phyloP scores from a whole-genome alignment of 2,329 filamentous ascomycete species.

The Diaporthe citri region DNA sequence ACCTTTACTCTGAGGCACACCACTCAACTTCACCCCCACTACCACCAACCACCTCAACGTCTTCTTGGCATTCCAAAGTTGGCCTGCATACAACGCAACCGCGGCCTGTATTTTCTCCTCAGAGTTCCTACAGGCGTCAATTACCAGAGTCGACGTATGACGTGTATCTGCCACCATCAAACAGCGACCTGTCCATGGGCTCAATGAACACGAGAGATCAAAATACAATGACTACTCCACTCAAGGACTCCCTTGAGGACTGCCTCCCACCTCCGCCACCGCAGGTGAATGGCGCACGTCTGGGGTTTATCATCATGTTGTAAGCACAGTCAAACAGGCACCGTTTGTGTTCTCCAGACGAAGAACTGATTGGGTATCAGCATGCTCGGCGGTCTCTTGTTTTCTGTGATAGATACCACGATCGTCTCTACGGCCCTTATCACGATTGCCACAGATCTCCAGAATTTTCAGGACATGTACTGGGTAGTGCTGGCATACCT shows the following conservation, averaged over 20 bases:
- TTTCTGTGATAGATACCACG: slow-evolving; percentile 69
- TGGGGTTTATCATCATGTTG: slow-evolving; percentile 36
- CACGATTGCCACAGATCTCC: slow-evolving; percentile 66
- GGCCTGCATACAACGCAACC: slow-evolving; percentile 21
- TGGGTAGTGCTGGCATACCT: slow-evolving; percentile 70
- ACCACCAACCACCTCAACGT: not conserved
- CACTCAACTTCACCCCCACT: not conserved
- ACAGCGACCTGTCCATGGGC: slow-evolving; percentile 33
- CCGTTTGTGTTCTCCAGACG: not conserved
- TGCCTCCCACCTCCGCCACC: slow-evolving; percentile 24
- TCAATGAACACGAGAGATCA: slow-evolving; percentile 32
- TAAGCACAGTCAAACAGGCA: not conserved
- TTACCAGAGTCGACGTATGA: slow-evolving; percentile 8
- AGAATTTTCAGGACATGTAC: slow-evolving; percentile 63
- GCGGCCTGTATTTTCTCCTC: slow-evolving; percentile 32
- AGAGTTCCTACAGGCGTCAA: slow-evolving; percentile 16
- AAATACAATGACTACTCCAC: slow-evolving; percentile 32
- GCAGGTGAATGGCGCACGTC: slow-evolving; percentile 16
- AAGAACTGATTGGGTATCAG: slow-evolving; percentile 47
- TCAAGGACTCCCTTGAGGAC: slow-evolving; percentile 11
- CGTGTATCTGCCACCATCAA: slow-evolving; percentile 14
- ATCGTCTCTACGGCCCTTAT: slow-evolving; percentile 70
- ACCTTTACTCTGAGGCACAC: not conserved
- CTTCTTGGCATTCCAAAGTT: slow-evolving; percentile 9
- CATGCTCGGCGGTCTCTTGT: slow-evolving; percentile 65